Evolutionary conservation across 352 stramenopile species (phyloP).

Genomic region (Globisporangium irregulare): DNA sequence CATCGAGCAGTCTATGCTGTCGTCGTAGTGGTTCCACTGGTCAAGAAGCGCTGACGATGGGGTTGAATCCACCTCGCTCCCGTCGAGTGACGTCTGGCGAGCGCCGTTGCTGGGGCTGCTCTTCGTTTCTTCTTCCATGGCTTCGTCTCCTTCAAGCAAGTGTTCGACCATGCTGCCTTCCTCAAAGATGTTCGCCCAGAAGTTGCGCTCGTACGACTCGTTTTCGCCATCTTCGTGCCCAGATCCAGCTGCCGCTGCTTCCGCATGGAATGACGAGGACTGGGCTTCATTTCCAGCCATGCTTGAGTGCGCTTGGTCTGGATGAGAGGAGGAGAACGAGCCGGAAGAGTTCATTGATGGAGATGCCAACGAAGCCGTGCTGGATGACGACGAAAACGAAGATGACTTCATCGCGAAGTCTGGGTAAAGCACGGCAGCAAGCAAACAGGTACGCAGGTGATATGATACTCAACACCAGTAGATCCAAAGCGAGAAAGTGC

Average conservation of each 20-base stretch:
- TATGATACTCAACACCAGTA: no score
- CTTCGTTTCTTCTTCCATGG: conserved; percentile 24
- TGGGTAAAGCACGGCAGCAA: neutral
- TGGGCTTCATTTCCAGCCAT: neutral
- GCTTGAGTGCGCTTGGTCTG: neutral
- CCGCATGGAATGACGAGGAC: neutral
- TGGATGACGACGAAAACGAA: conserved; percentile 17
- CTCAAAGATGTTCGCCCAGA: conserved; percentile 39
- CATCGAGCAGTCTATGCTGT: conserved; percentile 26
- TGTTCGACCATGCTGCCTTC: conserved; percentile 25
- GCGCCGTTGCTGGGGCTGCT: conserved; percentile 3
- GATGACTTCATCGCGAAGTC: conserved; percentile 13
- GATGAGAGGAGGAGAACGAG: conserved; percentile 11
- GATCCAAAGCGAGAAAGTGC: conserved; percentile 2
- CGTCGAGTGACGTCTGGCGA: conserved; percentile 1
- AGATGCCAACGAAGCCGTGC: conserved; percentile 14
- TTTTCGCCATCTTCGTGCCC: conserved; percentile 1
- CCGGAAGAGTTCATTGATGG: conserved; percentile 14
- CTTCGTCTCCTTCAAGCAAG: conserved; percentile 28
- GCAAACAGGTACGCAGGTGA: neutral
- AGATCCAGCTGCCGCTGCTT: neutral
- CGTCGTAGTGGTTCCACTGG: conserved; percentile 37
- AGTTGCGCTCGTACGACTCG: conserved; percentile 26
- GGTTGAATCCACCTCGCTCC: conserved; percentile 11
- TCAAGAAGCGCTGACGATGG: conserved; percentile 25